phyloP scores from a whole-genome alignment of 805 yeast species.

The Metschnikowia cubensis region DNA sequence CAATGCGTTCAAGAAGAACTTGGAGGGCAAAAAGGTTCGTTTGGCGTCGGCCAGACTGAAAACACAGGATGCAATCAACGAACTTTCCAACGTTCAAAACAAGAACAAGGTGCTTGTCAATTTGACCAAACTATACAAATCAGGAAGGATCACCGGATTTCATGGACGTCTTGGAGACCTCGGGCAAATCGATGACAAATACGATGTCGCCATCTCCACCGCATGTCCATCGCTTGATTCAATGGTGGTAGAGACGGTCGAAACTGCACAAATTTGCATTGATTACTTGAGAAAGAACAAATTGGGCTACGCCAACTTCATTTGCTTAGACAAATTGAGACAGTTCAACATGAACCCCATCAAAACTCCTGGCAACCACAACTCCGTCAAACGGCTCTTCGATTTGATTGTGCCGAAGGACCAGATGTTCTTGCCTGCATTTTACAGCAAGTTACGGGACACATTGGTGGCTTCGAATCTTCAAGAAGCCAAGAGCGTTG shows the following conservation, averaged over 20 bases:
- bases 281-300: constrained; percentile 77
- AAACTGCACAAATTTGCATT: constrained; percentile 58
- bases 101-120: constrained; percentile 72
- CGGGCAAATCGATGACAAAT: constrained; percentile 84
- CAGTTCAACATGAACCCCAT: constrained; percentile 55
- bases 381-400: constrained; percentile 72
- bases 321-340: constrained; percentile 71
- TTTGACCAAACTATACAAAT: constrained; percentile 60
- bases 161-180: constrained; percentile 89
- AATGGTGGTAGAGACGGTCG: constrained; percentile 81
- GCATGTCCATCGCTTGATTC: constrained; percentile 91
- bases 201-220: constrained; percentile 91
- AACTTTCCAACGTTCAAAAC: constrained; percentile 55
- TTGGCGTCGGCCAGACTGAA: constrained; percentile 55
- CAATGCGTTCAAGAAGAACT: constrained; percentile 41
- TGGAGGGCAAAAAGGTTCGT: constrained; percentile 53
- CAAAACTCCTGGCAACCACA: constrained; percentile 60
- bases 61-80: constrained; percentile 61
- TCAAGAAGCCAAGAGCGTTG: constrained; percentile 79
- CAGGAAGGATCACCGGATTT: constrained; percentile 83
- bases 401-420: constrained; percentile 74
- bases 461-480: constrained; percentile 82
- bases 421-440: constrained; percentile 74
- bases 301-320: constrained; percentile 86
- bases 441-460: constrained; percentile 79